A percentile compares a stretch with the other conserved stretches of the same genome.
Conservation (phyloP, 2,329 filamentous ascomycete genomes). For the Botrytis squamosa region DNA sequence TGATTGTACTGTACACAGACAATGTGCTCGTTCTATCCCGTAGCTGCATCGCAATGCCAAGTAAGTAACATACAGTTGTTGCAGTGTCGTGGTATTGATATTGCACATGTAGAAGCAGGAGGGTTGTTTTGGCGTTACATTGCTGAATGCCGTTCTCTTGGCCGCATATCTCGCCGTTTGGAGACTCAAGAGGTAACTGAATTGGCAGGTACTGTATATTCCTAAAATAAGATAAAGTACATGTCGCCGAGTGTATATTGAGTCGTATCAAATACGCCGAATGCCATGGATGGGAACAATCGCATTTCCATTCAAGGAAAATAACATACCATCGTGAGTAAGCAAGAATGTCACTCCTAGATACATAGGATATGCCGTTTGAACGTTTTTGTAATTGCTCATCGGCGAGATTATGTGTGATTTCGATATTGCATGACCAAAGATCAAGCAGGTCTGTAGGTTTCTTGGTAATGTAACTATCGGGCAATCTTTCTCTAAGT, state of each 20-base stretch:
- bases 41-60: slow-evolving; percentile 1
- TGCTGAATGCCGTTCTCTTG: neutral
- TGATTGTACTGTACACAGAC: neutral
- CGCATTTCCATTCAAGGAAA: neutral
- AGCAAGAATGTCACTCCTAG: neutral
- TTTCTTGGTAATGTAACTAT: neutral
- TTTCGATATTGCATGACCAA: neutral
- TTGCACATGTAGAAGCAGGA: neutral
- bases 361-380: neutral
- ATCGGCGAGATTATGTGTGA: neutral
- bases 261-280: neutral
- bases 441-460: neutral
- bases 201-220: neutral
- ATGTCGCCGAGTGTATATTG: neutral
- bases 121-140: neutral
- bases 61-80: neutral
- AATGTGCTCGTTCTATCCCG: neutral
- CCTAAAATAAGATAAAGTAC: neutral
- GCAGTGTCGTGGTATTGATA: neutral
- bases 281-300: neutral
- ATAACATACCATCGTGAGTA: neutral
- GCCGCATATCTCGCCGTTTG: neutral
- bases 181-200: neutral
- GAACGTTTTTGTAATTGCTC: neutral
- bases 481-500: neutral